phyloP scores from a whole-genome alignment of 495 filamentous ascomycete species.

The Pyrenopolyporus hunteri region DNA sequence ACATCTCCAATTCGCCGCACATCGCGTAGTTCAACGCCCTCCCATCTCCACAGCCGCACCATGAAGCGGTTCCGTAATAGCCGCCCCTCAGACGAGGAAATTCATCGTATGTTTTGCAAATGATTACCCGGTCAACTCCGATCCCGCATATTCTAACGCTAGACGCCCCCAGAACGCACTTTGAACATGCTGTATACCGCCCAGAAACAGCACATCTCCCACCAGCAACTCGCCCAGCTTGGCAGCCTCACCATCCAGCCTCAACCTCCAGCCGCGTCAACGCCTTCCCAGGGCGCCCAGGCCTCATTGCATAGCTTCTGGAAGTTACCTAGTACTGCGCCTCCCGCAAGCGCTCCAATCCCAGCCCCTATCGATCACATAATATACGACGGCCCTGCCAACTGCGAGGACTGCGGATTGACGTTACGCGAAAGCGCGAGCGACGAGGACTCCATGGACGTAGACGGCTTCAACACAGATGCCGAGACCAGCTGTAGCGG shows the following conservation, averaged over 20 bases:
- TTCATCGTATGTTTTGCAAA: conserved; percentile 51
- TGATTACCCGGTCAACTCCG: conserved; percentile 9
- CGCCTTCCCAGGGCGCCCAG: conserved; percentile 37
- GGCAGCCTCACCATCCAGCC: conserved; percentile 16
- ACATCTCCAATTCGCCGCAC: conserved; percentile 12
- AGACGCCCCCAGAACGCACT: conserved; percentile 49
- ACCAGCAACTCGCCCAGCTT: conserved; percentile 10
- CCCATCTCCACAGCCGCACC: conserved; percentile 51
- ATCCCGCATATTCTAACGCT: conserved; percentile 18
- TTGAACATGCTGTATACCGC: conserved; percentile 54
- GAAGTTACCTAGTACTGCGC: conserved; percentile 44
- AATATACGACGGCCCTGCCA: conserved; percentile 26
- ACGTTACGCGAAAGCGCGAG: conserved; percentile 31
- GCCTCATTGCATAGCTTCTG: conserved; percentile 56
- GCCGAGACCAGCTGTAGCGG: conserved; percentile 41
- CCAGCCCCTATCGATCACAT: not conserved
- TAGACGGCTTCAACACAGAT: conserved; percentile 16
- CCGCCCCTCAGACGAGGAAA: conserved; percentile 54
- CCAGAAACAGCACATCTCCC: conserved; percentile 45
- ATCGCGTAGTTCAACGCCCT: conserved; percentile 11
- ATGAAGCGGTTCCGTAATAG: conserved; percentile 58
- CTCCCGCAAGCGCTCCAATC: not conserved
- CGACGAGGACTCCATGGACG: conserved; percentile 37
- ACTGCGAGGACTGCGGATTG: conserved; percentile 53
- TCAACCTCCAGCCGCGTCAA: not conserved